Conservation (phyloP, 1,284 basidiomycete genomes). For the Naganishia cerealis region DNA sequence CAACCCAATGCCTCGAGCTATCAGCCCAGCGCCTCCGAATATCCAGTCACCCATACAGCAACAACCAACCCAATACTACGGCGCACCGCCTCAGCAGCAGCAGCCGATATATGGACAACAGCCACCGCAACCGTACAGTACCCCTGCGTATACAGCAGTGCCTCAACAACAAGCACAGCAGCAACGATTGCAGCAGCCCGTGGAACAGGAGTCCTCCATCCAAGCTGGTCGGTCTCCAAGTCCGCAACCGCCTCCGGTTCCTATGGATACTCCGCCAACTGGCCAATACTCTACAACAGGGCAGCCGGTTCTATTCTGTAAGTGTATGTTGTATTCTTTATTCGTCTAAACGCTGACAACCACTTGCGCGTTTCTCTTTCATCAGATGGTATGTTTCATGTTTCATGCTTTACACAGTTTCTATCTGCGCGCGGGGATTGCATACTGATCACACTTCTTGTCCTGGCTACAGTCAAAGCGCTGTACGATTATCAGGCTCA, state of each 20-base stretch:
- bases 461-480: conserved; percentile 67
- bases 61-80: conserved; percentile 21
- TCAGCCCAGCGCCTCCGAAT: conserved; percentile 18
- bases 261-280: conserved; percentile 49
- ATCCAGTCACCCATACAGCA: conserved; percentile 25
- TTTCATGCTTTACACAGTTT: neutral
- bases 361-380: neutral
- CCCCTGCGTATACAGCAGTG: conserved; percentile 33
- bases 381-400: conserved; percentile 28
- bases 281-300: conserved; percentile 53
- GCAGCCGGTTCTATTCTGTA: conserved; percentile 52
- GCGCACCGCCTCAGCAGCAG: conserved; percentile 13
- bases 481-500: conserved; percentile 87
- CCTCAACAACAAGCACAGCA: conserved; percentile 35
- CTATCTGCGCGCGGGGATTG: neutral
- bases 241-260: conserved; percentile 48
- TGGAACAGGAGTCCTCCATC: conserved; percentile 1
- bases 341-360: neutral
- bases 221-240: conserved; percentile 39
- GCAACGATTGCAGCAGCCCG: conserved; percentile 1
- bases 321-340: conserved; percentile 34
- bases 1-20: conserved; percentile 1
- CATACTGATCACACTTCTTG: neutral
- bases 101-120: conserved; percentile 30
- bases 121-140: conserved; percentile 40